These are phyloP conservation scores for Arctium minus DNA, from an alignment of 129 eudicot species.

Conservation along the genomic window DNA sequence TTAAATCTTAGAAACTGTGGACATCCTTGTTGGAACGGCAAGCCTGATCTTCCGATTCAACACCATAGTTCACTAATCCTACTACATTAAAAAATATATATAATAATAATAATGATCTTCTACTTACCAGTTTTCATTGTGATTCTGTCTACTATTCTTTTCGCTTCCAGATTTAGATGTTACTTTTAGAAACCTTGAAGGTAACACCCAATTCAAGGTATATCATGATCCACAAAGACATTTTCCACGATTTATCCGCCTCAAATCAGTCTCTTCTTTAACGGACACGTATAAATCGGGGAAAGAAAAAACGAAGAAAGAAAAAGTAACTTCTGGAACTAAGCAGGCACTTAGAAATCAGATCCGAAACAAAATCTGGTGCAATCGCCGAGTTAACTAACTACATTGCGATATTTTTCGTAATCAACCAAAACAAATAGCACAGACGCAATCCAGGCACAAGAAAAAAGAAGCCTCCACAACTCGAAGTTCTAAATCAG, in stretches of 20 bases:
- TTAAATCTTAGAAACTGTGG: not conserved
- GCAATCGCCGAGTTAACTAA: conserved; percentile 1
- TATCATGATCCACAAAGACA: not conserved
- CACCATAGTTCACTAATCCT: not conserved
- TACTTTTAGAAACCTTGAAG: not conserved
- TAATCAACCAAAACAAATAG: not conserved
- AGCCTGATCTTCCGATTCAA: not conserved
- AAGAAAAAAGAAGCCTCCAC: not conserved
- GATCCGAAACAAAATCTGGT: conserved; percentile 7
- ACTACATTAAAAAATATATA: not conserved
- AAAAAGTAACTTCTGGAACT: not conserved
- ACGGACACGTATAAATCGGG: not conserved
- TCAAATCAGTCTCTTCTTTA: not conserved
- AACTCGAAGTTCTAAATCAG: not conserved
- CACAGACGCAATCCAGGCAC: not conserved
- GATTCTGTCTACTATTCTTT: not conserved
- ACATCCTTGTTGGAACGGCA: not conserved
- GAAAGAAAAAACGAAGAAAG: not conserved
- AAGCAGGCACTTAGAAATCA: not conserved
- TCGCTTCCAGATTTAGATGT: not conserved
- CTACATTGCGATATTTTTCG: conserved; percentile 2
- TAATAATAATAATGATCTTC: not conserved
- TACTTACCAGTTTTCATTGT: not conserved
- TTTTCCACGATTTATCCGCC: not conserved
- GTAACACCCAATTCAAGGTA: not conserved